Conservation (phyloP, 169 alveolate genomes). For the Besnoitia besnoiti region DNA sequence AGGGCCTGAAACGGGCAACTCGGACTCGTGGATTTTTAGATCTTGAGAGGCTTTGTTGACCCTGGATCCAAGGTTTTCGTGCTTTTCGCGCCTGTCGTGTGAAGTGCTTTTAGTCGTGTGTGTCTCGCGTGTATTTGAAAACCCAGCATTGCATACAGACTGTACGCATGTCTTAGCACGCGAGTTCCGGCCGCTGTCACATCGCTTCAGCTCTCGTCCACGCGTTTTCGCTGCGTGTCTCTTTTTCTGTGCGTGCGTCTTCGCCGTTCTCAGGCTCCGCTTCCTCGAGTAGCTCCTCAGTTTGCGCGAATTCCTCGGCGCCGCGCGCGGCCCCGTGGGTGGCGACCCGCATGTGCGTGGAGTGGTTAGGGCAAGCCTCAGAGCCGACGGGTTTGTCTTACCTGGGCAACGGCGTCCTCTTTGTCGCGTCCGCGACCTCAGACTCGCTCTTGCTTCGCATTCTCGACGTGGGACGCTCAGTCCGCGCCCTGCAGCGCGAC, state of each 20-base stretch:
- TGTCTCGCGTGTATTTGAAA: not conserved
- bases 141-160: not conserved
- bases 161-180: not conserved
- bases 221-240: not conserved
- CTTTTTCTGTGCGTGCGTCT: not conserved
- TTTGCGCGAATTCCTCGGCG: not conserved
- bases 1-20: too few species aligned
- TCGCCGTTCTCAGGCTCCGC: not conserved
- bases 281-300: not conserved
- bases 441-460: conserved; percentile 34
- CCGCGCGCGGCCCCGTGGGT: not conserved
- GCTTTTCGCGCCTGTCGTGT: too few species aligned
- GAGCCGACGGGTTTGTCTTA: conserved; percentile 43
- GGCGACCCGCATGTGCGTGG: conserved; percentile 10
- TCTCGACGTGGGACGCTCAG: not conserved
- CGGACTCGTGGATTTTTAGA: too few species aligned
- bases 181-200: too few species aligned
- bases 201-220: too few species aligned
- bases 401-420: conserved; percentile 28
- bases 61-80: too few species aligned
- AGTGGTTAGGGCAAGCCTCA: conserved; percentile 39
- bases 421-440: conserved; percentile 43
- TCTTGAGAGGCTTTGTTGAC: too few species aligned
- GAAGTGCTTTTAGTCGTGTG: not conserved
- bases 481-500: conserved; percentile 1